These are phyloP conservation scores for Ophiocordyceps robertsii DNA, from an alignment of 2,329 filamentous ascomycete species.

Conservation along the genomic window DNA sequence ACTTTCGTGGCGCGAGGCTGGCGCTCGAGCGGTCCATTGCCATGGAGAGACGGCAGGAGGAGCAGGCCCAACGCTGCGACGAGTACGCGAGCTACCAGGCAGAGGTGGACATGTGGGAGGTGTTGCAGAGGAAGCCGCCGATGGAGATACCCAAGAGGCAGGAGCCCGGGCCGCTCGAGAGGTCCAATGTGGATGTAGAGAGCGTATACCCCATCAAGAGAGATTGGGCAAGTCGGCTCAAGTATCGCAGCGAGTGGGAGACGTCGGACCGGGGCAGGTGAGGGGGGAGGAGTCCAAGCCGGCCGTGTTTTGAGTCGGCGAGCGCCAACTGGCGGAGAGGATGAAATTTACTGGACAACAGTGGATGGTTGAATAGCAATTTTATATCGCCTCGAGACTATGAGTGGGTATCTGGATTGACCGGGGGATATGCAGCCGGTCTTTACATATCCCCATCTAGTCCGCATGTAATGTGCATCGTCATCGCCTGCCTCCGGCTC, in stretches of 20 bases:
- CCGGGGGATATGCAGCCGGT: not conserved
- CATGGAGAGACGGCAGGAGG: constrained; percentile 27
- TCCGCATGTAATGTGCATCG: not conserved
- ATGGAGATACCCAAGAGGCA: constrained; percentile 17
- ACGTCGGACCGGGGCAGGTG: not conserved
- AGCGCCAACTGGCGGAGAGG: not conserved
- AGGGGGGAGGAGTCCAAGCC: not conserved
- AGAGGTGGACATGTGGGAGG: constrained; percentile 31
- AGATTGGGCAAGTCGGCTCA: constrained; percentile 24
- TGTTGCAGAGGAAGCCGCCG: constrained; percentile 26
- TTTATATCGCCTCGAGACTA: too few relatives aligned
- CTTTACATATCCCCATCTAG: not conserved
- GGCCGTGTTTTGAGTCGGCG: not conserved
- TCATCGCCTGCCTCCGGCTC: constrained; percentile 12
- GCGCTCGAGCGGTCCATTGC: constrained; percentile 24
- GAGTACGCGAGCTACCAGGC: constrained; percentile 23
- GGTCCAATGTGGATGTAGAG: constrained; percentile 18
- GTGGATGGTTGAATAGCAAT: too few relatives aligned
- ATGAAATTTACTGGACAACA: not conserved
- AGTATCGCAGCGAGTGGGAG: constrained; percentile 31
- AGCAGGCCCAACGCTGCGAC: constrained; percentile 29
- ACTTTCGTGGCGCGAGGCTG: constrained; percentile 20
- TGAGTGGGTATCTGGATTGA: not conserved
- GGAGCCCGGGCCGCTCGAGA: constrained; percentile 13
- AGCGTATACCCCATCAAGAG: constrained; percentile 20